Evolutionary conservation across 1,139 yeast species (phyloP), one percentile per base, ranked within the genome.

Genomic region (Yamadazyma dushanensis): DNA sequence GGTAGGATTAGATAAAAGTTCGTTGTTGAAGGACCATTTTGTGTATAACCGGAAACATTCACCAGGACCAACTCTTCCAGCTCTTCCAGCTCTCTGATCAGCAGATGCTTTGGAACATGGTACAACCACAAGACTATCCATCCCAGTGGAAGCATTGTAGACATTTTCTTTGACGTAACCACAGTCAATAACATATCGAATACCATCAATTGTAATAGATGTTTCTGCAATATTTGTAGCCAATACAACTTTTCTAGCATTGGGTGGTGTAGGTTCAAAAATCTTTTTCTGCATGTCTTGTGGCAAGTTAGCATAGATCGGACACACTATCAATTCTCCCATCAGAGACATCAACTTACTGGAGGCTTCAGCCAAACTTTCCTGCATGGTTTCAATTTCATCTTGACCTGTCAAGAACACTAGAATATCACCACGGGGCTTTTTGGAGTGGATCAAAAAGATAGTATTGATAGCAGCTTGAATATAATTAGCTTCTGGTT

Each of bases 151-250:
- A 1, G 96, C 83, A 51, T 87, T 87, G 59, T 74, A 90, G 1
- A 80, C 80, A 50, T 87, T 89, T 46, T 89, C 89, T 56, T 92
- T 92, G 11, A 89, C 95, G 54, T 85, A 87, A 0, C 98, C 98
- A 0, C 95, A 86, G 55, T 92, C 98, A 32, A 92, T 78, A 3
- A 92, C 98, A 54, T 76, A 90, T 15, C 76, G 80, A 33, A 92
- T 85, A 1, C 97, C 97, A 51, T 89, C 94, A 40, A 92, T 90
- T 0, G 98, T 92, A 49, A 92, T 82, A 5, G 97, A 90, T 0
- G 98, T 92, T 57, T 92, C 98, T 0, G 98, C 98, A 47, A 92
- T 90, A 50, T 92, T 92, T 0, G 98, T 92, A 0, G 98, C 97
- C 37, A 92, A 66, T 1, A 92, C 96, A 7, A 92, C 95, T 53